A percentile compares a stretch with the other conserved stretches of the same genome.
Conservation (phyloP, 805 yeast species). For the Lipomyces mesembrius region DNA sequence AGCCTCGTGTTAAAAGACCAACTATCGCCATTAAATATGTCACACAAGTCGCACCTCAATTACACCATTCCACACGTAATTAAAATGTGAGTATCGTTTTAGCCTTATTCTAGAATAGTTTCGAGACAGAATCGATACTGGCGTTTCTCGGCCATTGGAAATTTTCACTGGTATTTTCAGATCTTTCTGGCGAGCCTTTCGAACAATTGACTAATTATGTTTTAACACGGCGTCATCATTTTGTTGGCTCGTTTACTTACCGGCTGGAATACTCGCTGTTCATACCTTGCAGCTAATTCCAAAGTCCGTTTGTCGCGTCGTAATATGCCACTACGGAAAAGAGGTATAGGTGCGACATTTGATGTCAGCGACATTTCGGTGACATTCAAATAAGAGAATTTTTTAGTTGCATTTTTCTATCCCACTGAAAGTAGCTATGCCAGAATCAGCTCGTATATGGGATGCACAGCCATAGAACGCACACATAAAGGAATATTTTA, state of each 20-base stretch:
- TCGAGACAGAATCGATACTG: not conserved
- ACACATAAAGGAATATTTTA: too few species aligned
- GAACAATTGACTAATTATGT: not conserved
- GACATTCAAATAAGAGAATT: not conserved
- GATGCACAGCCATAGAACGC: too few species aligned
- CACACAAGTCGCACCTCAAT: not conserved
- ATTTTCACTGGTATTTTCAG: not conserved
- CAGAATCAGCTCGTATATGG: not conserved
- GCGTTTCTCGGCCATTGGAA: not conserved
- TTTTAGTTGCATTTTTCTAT: not conserved
- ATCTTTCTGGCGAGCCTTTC: not conserved
- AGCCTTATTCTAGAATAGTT: not conserved
- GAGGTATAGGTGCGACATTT: not conserved
- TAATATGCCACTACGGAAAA: not conserved
- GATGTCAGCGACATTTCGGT: not conserved
- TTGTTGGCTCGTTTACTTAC: not conserved
- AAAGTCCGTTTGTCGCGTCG: not conserved
- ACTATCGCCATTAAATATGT: not conserved
- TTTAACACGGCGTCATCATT: not conserved
- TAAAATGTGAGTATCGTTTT: not conserved
- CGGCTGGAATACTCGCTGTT: not conserved
- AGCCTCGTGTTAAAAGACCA: not conserved
- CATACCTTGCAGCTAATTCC: not conserved
- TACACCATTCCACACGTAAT: slow-evolving; percentile 1
- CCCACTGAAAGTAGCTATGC: not conserved